Base-by-base conservation (phyloP, 2,329 filamentous ascomycete genomes). In the Cladorrhinum sp. region DNA sequence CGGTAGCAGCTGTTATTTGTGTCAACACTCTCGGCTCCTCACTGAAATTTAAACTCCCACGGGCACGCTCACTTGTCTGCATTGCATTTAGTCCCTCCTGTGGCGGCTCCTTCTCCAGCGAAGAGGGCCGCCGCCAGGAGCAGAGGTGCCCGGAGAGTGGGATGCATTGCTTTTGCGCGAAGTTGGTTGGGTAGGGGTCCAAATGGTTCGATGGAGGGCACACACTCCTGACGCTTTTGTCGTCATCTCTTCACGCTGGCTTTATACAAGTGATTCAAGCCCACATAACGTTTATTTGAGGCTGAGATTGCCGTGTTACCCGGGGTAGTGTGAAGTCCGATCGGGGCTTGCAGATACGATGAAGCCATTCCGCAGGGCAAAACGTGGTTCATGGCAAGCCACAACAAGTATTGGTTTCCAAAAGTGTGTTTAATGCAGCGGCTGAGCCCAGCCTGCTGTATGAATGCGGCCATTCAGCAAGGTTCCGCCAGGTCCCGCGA, bases 1-100 rank as follows among this genome's bases (percentile, higher is more conserved):
- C 68, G 64, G 51, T 66, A 62, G 59, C 60, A 69, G 56, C 66
- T 67, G n/a, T 57, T 10, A 18, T 48, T 24, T 21, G 8, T 14
- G 51, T 54, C 51, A 54, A 36, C 16, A 52, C 4, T 30, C 14
- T 36, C n/a, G n/a, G n/a, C n/a, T n/a, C n/a, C n/a, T n/a, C n/a
- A n/a, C n/a, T n/a, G n/a, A n/a, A n/a, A n/a, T n/a, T n/a, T n/a
- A n/a, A n/a, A n/a, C n/a, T n/a, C n/a, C n/a, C n/a, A n/a, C n/a
- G n/a, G n/a, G n/a, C n/a, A n/a, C n/a, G n/a, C 33, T 36, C 33
- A 36, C 33, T 36, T 36, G 33, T 36, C 33, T 2, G 33, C 33
- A 30, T 30, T 36, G 33, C 33, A 36, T n/a, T n/a, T n/a, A n/a
- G n/a, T n/a, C n/a, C 9, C 7, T 9, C 26, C 26, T 9, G 26